Evolutionary conservation across 129 eudicot genomes (phyloP).

Genomic region (Arctium lappa): DNA sequence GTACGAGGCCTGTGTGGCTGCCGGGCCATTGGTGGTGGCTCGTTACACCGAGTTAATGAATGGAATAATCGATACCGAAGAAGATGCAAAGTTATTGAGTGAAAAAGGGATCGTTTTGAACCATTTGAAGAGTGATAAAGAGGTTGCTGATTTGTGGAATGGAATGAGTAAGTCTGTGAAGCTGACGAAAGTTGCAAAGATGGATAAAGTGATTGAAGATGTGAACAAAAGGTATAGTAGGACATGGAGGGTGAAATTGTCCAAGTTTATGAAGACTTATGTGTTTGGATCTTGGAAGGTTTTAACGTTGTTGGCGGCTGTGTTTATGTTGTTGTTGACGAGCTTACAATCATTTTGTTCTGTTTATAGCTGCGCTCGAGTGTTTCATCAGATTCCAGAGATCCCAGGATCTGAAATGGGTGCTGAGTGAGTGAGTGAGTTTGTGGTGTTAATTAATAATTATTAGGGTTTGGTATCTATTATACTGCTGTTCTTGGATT

Average conservation of each 20-base stretch:
- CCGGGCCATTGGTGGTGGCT: constrained; percentile 52
- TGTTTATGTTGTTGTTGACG: constrained; percentile 41
- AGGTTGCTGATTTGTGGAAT: constrained; percentile 68
- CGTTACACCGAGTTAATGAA: constrained; percentile 77
- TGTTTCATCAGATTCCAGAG: constrained; percentile 25
- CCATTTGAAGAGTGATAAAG: constrained; percentile 61
- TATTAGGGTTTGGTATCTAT: too few relatives aligned
- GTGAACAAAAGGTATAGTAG: constrained; percentile 49
- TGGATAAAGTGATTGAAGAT: constrained; percentile 60
- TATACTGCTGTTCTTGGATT: too few relatives aligned
- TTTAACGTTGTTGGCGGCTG: constrained; percentile 43
- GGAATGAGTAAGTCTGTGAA: constrained; percentile 69
- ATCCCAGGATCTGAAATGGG: constrained; percentile 15
- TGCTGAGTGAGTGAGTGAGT: not conserved
- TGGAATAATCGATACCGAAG: constrained; percentile 66
- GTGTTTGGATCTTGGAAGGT: constrained; percentile 57
- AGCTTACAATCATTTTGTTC: constrained; percentile 43
- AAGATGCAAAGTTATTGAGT: constrained; percentile 44
- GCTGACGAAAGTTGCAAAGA: constrained; percentile 44
- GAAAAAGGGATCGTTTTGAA: constrained; percentile 51
- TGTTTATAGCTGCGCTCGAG: constrained; percentile 32
- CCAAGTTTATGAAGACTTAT: constrained; percentile 37
- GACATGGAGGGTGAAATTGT: constrained; percentile 49
- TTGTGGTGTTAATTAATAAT: too few relatives aligned
- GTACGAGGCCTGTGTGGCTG: constrained; percentile 48